phyloP scores from a whole-genome alignment of 257 asterid species.

The Catharanthus roseus region DNA sequence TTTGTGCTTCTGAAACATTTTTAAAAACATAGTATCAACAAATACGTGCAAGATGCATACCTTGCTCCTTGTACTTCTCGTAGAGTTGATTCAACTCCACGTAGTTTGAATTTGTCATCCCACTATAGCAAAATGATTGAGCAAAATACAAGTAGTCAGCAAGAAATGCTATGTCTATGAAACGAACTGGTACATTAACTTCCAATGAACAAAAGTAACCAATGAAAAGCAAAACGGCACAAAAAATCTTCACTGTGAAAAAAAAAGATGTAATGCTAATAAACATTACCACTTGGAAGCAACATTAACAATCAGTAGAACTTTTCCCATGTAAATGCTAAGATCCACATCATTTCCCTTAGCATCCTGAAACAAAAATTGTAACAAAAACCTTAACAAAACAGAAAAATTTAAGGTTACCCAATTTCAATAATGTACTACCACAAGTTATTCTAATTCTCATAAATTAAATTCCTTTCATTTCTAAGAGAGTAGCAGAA shows the following conservation, averaged over 20 bases:
- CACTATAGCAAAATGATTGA: slow-evolving; percentile 39
- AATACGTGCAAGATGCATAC: slow-evolving; percentile 26
- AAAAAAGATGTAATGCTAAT: not conserved
- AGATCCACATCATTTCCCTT: slow-evolving; percentile 41
- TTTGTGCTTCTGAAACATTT: not conserved
- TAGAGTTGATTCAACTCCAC: slow-evolving; percentile 65
- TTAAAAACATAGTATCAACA: not conserved
- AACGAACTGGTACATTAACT: not conserved
- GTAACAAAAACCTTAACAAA: not conserved
- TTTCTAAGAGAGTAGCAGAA: not conserved
- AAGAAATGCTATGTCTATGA: not conserved
- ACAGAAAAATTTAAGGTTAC: not conserved
- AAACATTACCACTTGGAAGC: slow-evolving; percentile 63
- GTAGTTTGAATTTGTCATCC: slow-evolving; percentile 89
- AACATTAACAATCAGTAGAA: slow-evolving; percentile 59
- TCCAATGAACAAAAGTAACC: not conserved
- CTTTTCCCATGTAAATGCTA: slow-evolving; percentile 55
- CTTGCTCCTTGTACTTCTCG: slow-evolving; percentile 56
- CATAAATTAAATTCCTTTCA: not conserved
- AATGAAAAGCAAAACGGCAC: not conserved
- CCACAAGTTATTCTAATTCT: not conserved
- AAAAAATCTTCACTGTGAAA: not conserved
- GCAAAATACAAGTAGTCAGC: not conserved
- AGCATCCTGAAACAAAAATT: slow-evolving; percentile 23
- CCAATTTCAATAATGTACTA: not conserved